Base-by-base conservation (phyloP, 2,329 filamentous ascomycete genomes). In the Penicillium sp. region DNA sequence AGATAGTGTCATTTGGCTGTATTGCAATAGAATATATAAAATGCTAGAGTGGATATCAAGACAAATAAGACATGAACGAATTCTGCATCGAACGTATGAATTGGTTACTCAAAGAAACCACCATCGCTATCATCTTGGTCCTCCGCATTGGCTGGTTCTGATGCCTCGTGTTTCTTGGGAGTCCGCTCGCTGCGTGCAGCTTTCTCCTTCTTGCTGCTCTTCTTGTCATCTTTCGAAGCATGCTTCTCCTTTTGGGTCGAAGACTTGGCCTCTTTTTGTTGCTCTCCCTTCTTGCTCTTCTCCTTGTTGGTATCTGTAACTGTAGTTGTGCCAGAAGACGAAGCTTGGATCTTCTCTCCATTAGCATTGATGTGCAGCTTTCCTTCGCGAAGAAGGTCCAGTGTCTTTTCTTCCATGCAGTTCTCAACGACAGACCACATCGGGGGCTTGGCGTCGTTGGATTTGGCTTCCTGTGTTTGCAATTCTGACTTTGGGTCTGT, bases 381-480 rank as follows among this genome's bases (percentile, higher is more conserved):
- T 38, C 76, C 75, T 38, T 78, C 73, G 29, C 77, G 72, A 29
- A 80, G 65, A 36, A 68, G 68, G 49, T 76, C 72, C 46, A 80
- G 66, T 16, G 74, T 78, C 10, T 72, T 73, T 8, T 79, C 71
- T 49, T 69, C 63, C 75, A 78, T 79, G 50, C 73, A 75, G 54
- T 73, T 73, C 62, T 77, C 74, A n/a, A 81, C 72, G 6, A 73
- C 61, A 50, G 71, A 65, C 78, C 78, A 80, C 62, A 80, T 69
- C 1, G 76, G 69, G 4, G 76, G 76, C 60, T 74, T 78, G 8
- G 61, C 53, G 1, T 48, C 58, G 1, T 53, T 58, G 1, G 39
- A 39, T 19, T 59, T 34, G 25, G 55, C 60, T 43, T 65, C 64
- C 10, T 66, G 59, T 31, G 68, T 59, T 43, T 67, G 57, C 7